Conservation (phyloP, 2,329 filamentous ascomycete species). For the Colletotrichum sp. region DNA sequence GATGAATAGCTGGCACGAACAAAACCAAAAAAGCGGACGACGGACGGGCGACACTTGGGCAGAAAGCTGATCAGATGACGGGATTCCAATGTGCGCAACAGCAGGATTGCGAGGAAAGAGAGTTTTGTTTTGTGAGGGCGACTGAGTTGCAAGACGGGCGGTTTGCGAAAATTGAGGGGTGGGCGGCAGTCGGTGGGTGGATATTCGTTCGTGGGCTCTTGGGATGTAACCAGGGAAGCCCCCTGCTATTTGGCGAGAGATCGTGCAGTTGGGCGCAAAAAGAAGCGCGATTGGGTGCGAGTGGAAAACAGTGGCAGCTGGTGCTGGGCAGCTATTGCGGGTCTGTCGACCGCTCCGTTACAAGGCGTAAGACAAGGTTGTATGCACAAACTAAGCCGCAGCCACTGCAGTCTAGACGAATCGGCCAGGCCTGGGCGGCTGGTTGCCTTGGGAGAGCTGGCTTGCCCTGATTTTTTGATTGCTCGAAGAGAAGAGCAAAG, state of each 20-base stretch:
- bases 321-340: constrained; percentile 25
- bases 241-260: constrained; percentile 21
- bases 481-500: not conserved
- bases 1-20: not conserved
- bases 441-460: not conserved
- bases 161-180: constrained; percentile 21
- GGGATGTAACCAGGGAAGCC: constrained; percentile 16
- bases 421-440: not conserved
- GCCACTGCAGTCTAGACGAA: constrained; percentile 7
- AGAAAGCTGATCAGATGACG: constrained; percentile 12
- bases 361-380: constrained; percentile 6
- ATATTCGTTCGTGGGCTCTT: constrained; percentile 18
- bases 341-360: constrained; percentile 18
- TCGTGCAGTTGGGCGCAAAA: constrained; percentile 24
- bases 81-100: not conserved
- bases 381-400: constrained; percentile 20
- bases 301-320: constrained; percentile 18
- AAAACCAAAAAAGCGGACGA: not conserved
- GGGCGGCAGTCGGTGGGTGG: constrained; percentile 21
- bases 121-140: not conserved
- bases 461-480: not conserved
- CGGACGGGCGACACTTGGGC: not conserved
- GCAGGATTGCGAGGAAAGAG: not conserved
- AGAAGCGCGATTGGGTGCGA: constrained; percentile 21
- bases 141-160: constrained; percentile 8